Percentiles rank a stretch among this genome's conserved stretches.
phyloP scores from a whole-genome alignment of 371 early-diverging fungal species.

The Rhizopus sp. region DNA sequence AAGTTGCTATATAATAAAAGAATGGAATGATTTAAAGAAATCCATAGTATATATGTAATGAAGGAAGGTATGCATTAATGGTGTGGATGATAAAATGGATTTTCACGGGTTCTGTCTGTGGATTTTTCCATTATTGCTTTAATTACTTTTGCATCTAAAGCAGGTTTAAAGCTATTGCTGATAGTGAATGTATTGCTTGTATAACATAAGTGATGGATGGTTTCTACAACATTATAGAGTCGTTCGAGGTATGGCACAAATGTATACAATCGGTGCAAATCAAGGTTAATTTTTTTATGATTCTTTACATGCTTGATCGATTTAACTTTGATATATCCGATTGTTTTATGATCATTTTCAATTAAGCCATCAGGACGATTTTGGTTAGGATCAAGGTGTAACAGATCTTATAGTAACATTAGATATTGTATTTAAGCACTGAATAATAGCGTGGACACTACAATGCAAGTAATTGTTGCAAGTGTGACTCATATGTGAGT shows the following conservation, averaged over 20 bases:
- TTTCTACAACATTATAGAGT: conserved; percentile 15
- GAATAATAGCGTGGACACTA: too few relatives aligned
- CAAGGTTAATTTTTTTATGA: conserved; percentile 16
- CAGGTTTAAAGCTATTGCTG: conserved; percentile 12
- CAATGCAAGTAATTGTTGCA: conserved; percentile 13
- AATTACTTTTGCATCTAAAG: conserved; percentile 15
- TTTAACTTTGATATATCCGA: conserved; percentile 18
- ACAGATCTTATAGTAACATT: too few relatives aligned
- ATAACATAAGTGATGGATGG: conserved; percentile 11
- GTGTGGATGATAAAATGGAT: conserved; percentile 14
- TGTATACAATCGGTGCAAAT: conserved; percentile 12
- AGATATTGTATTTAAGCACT: too few relatives aligned
- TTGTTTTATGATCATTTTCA: conserved; percentile 13
- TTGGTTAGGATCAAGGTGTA: conserved; percentile 15
- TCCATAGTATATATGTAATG: conserved; percentile 7
- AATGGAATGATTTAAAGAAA: conserved; percentile 7
- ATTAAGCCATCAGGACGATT: conserved; percentile 14
- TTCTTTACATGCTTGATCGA: conserved; percentile 15
- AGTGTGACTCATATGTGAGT: conserved; percentile 15
- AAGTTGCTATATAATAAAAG: conserved; percentile 8
- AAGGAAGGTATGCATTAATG: conserved; percentile 14
- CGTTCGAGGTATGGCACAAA: conserved; percentile 15
- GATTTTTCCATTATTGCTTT: conserved; percentile 18
- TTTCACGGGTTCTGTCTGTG: conserved; percentile 16
- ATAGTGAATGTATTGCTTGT: conserved; percentile 17